Base-by-base conservation (phyloP, 2,329 filamentous ascomycete species). In the Fusarium marasasianum region DNA sequence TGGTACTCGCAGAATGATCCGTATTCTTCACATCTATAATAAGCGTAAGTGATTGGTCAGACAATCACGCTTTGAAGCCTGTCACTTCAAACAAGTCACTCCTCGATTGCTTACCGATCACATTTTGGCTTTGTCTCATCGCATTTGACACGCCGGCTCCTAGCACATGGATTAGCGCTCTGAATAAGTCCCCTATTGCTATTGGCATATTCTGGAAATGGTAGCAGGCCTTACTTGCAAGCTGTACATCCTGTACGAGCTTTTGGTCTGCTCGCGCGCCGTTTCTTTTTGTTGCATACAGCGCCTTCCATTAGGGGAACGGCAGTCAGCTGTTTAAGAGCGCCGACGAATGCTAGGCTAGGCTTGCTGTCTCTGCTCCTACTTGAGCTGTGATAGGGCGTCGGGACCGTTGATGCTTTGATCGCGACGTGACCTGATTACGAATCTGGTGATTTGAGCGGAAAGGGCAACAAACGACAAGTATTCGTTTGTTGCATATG, bases 301-400 rank as follows among this genome's bases (percentile, higher is more conserved):
- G 1, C 17, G 43, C 1, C 11, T 20, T 45, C 43, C 24, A 26
- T 45, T 2, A 4, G 0, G 3, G 24, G 6, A 45, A 1, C 6
- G 11, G 5, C n/a, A 13, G 11, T 9, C 43, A 13, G 7, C 1
- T 6, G 43, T 0, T 26, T 7, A 18, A 45, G 13, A 13, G 11
- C 5, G 3, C 43, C 6, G 24, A 20, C 12, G 17, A 13, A 26
- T 45, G 9, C 11, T 18, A 26, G n/a, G n/a, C 17, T 26, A 12
- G 15, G 6, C n/a, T 24, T 9, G 9, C n/a, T 0, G 15, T 24
- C n/a, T 18, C n/a, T 44, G 6, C n/a, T 44, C 5, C 14, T 18
- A 18, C 43, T 18, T 8, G 10, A 24, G 15, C n/a, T 12, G 0
- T 12, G 9, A 18, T 0, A 4, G 41, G 41, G 2, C 2, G 20